Conservation (phyloP, 768 basidiomycete genomes). For the Pulveroboletus sp. region DNA sequence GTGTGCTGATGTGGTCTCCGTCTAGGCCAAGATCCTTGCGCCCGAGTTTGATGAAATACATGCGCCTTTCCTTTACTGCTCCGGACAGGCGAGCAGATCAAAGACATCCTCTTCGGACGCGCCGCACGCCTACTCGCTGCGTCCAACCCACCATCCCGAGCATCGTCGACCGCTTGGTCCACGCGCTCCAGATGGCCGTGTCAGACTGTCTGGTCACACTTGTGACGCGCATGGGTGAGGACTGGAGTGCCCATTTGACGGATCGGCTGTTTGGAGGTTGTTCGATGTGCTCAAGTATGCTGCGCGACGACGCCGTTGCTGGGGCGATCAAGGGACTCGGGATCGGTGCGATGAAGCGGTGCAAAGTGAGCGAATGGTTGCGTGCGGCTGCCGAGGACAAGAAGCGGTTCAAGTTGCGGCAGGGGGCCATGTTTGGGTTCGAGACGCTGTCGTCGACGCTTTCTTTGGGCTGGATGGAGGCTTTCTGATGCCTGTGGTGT, state of each 20-base stretch:
- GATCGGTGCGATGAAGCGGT: conserved; percentile 80
- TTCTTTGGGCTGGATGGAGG: no score
- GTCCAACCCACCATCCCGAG: conserved; percentile 68
- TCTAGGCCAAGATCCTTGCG: conserved; percentile 76
- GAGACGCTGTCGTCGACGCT: conserved; percentile 87
- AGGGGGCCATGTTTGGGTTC: conserved; percentile 93
- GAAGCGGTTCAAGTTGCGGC: conserved; percentile 79
- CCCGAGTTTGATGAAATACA: conserved; percentile 95
- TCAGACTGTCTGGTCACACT: conserved; percentile 93
- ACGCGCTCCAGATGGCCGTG: conserved; percentile 88
- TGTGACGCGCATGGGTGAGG: conserved; percentile 60
- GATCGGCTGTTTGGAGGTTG: conserved; percentile 75
- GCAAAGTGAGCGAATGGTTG: conserved; percentile 71
- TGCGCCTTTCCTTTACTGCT: conserved; percentile 33
- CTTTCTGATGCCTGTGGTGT: conserved; percentile 51
- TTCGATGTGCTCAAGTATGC: conserved; percentile 85
- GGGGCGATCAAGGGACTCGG: conserved; percentile 93
- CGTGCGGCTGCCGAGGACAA: conserved; percentile 83
- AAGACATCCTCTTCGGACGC: conserved; percentile 93
- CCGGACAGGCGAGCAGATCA: conserved; percentile 73
- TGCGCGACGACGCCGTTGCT: conserved; percentile 88
- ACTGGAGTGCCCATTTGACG: conserved; percentile 51
- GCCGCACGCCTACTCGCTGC: conserved; percentile 84
- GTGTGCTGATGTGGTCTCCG: not conserved
- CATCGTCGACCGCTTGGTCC: conserved; percentile 83